Conservation (phyloP, 78 protist genomes). For the Parvularia atlantis region DNA sequence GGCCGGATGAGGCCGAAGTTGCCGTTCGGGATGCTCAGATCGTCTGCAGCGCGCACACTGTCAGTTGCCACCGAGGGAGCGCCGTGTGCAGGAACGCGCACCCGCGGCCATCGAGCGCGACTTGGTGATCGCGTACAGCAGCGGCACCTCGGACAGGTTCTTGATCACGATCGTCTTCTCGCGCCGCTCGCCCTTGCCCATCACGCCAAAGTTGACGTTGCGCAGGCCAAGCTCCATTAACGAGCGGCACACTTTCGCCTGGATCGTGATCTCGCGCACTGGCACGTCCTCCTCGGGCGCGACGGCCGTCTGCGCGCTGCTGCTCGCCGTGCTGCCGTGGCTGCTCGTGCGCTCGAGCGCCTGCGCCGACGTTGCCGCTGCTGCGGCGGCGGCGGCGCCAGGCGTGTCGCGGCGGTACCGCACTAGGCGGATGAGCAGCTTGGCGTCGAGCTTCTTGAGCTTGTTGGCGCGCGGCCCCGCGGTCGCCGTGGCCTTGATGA, state of each 20-base stretch:
- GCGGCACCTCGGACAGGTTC: conserved; percentile 51
- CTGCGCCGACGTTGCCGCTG: no score
- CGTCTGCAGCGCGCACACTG: conserved; percentile 2
- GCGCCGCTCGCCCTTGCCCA: conserved; percentile 19
- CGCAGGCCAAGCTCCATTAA: conserved; percentile 48
- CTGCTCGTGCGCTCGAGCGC: no score
- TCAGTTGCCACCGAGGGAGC: not conserved
- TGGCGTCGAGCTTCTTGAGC: no score
- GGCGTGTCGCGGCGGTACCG: no score
- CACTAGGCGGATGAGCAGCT: no score
- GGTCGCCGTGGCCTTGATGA: not conserved
- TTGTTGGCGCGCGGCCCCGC: not conserved
- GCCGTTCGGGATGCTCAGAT: conserved; percentile 36
- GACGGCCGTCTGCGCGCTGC: no score
- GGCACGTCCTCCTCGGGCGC: not conserved
- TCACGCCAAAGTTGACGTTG: conserved; percentile 51
- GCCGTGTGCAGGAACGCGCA: not conserved
- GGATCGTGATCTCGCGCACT: conserved; percentile 2
- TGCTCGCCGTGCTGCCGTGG: no score
- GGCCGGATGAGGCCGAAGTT: conserved; percentile 59
- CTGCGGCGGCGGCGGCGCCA: no score
- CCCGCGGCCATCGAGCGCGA: conserved; percentile 28
- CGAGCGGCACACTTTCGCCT: conserved; percentile 28
- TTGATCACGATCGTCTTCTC: conserved; percentile 30
- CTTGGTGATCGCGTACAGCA: conserved; percentile 44